Evolutionary conservation across 2,329 filamentous ascomycete genomes (phyloP), one percentile per base, ranked within the genome.

Genomic region (Pyrenophora tritici-repentis): DNA sequence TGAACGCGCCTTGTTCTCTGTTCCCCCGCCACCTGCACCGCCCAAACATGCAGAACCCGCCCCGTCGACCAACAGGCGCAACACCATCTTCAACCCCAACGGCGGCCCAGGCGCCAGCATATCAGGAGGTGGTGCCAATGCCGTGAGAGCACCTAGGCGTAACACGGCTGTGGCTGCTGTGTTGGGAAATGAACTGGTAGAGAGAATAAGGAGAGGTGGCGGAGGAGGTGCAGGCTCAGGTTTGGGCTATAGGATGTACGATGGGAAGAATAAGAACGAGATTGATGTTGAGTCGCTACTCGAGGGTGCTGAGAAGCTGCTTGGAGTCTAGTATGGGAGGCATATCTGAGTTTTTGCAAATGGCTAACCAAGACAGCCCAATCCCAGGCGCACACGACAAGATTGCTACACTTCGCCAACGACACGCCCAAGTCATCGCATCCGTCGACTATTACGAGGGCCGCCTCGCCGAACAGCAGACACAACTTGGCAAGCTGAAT

Each of bases 1-100:
- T 76, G 94, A 99, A 74, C 88, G 92, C 66, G 93, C 93, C 6
- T 85, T 99, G 14, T 99, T 97, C 78, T 95, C 93, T 32, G 87
- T 96, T 0, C 91, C 93, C 1, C 86, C 89, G 0, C 84, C 89
- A 0, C 81, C 81, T 68, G 34, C 77, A 66, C 42, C 74, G 67
- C 56, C 78, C 69, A 72, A 79, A 71, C 61, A 74, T 64, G 48
- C 78, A 72, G 56, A 82, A 65, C 64, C 76, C 63, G 71, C 80
- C 61, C 66, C 72, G 33, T 62, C 62, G 34, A 52, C 67, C 12
- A 74, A 71, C 38, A 73, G 82, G 44, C 73, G 77, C 59, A 79
- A 77, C 52, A 83, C 79, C 26, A 79, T 73, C 59, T 80, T 76
- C 72, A 77, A 67, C 69, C 54, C 66, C 43, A 72, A 66, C 53